phyloP scores from a whole-genome alignment of 1,139 yeast species.

The Candida frijolesensis region DNA sequence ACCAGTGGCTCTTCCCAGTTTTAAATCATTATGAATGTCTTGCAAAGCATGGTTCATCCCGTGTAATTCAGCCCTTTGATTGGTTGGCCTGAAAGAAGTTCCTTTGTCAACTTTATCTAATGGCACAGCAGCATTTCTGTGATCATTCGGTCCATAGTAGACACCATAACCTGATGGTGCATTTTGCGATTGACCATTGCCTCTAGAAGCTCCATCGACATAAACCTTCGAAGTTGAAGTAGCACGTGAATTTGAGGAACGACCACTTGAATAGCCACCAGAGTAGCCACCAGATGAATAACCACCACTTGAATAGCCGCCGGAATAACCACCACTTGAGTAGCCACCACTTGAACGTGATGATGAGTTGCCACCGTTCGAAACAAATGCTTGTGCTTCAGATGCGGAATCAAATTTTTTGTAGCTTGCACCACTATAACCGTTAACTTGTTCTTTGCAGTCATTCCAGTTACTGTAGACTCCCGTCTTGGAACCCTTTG shows the following conservation, averaged over 20 bases:
- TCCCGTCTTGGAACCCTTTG: slow-evolving; percentile 55
- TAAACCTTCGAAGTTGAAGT: slow-evolving; percentile 30
- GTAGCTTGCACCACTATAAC: slow-evolving; percentile 53
- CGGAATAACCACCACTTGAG: background rate
- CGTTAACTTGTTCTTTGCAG: slow-evolving; percentile 47
- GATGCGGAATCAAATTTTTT: slow-evolving; percentile 49
- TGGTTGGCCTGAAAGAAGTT: slow-evolving; percentile 52
- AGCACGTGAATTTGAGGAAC: too few species aligned
- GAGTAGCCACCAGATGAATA: background rate
- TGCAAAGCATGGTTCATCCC: slow-evolving; percentile 64
- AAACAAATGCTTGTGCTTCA: slow-evolving; percentile 40
- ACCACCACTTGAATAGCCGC: background rate
- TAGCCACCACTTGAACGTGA: background rate
- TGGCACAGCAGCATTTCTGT: slow-evolving; percentile 55
- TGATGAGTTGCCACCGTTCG: background rate
- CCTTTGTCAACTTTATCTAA: slow-evolving; percentile 30
- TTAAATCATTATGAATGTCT: slow-evolving; percentile 29
- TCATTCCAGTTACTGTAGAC: slow-evolving; percentile 54
- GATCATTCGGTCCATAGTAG: slow-evolving; percentile 58
- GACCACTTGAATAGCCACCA: background rate
- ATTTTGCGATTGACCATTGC: slow-evolving; percentile 48
- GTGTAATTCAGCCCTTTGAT: slow-evolving; percentile 76
- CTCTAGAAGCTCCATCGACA: slow-evolving; percentile 71
- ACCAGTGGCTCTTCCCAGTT: slow-evolving; percentile 6
- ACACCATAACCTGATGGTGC: slow-evolving; percentile 71